Conservation (phyloP, 1,284 basidiomycete genomes). For the Ceratobasidium papillatum region DNA sequence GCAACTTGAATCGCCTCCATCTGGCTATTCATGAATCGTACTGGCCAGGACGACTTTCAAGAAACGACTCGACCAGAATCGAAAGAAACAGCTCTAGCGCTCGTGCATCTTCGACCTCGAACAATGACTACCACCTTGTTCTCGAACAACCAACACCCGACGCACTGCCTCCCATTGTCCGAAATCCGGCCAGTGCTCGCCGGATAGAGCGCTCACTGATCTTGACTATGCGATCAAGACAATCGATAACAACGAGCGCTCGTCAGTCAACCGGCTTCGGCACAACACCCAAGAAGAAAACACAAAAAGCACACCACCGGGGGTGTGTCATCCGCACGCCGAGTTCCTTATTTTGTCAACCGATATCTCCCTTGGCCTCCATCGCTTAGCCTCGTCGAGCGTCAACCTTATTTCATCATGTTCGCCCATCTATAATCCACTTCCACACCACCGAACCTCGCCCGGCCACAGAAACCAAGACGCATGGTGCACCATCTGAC, state of each 20-base stretch:
- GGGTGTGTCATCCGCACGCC: neutral
- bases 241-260: neutral
- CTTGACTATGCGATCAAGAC: neutral
- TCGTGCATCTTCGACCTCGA: neutral
- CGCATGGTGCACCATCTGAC: neutral
- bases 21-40: neutral
- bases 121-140: neutral
- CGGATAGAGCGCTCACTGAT: too few species aligned
- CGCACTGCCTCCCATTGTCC: neutral
- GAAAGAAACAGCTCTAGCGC: slow-evolving; percentile 3
- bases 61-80: neutral
- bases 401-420: neutral
- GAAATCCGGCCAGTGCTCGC: neutral
- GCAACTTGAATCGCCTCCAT: neutral
- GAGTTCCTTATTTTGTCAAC: neutral
- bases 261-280: neutral
- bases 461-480: neutral
- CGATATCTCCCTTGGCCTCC: neutral
- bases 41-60: neutral
- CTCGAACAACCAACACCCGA: neutral
- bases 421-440: neutral
- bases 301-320: neutral
- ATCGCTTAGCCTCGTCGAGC: neutral
- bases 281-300: neutral
- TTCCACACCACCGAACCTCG: too few species aligned